Evolutionary conservation across 805 yeast genomes (phyloP), one percentile per base, ranked within the genome.

Genomic region (Cyberlindnera subsufficiens): DNA sequence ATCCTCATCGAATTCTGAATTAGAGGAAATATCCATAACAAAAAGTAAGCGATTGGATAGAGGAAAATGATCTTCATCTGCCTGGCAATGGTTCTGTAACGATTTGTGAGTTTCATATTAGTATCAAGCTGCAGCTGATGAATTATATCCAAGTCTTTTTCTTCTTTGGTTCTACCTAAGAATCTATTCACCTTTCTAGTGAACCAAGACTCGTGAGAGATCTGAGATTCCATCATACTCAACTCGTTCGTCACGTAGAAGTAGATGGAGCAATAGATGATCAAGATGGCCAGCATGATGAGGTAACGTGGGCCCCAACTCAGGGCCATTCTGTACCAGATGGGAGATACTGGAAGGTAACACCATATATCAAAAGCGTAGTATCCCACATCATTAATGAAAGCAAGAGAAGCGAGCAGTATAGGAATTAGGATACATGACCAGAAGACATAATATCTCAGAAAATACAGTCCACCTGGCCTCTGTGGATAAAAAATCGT

Each of bases 221-320:
- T 32, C 29, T 49, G 50, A 7, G 31, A 35, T 30, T 56, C 50
- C 54, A 56, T 46, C 20, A 37, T 47, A 19, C 46, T 44, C 20
- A 56, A 37, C 54, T 86, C 86, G 31, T 68, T 65, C 44, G 77
- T 70, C 19, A 89, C 91, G 55, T 83, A 86, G 46, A 77, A 63
- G 61, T 89, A 89, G 40, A 89, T 81, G 32, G 82, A 69, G 39
- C 77, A 66, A 60, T 89, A 89, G 37, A 87, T 77, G 4, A 70
- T 59, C 30, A 86, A 54, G 49, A 90, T 85, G 20, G 73, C 55
- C 9, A 84, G 57, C 45, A 85, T 73, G 42, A 89, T 75, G 44
- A 76, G 62, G 58, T 79, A 88, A 39, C 96, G 70, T 11, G 95
- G 89, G 2, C 79, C 80, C 96, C 96, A 90, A 50, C 88, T 77